phyloP scores from a whole-genome alignment of 306 rosid genomes.

The Neltuma alba region DNA sequence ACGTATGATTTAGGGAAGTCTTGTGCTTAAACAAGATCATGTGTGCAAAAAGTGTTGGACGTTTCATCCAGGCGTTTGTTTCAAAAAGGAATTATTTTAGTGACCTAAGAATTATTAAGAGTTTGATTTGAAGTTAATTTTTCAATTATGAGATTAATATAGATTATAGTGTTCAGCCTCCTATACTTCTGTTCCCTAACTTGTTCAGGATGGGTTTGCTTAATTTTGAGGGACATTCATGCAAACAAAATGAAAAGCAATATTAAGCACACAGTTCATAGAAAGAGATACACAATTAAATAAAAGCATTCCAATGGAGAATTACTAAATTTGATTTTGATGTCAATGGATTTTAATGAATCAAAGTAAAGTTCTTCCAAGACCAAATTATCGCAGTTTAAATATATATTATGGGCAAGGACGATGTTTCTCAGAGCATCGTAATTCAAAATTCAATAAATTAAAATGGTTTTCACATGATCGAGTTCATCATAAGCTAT shows the following conservation, averaged over 20 bases:
- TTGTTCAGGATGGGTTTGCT: no score
- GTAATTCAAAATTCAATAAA: background rate
- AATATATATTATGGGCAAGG: background rate
- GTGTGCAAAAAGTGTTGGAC: background rate
- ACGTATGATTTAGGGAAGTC: background rate
- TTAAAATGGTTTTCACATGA: constrained; percentile 14
- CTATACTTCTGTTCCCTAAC: no score
- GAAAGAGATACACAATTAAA: background rate
- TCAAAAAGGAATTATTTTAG: background rate
- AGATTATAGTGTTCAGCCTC: background rate
- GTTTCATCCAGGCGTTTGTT: no score
- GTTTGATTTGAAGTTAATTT: no score
- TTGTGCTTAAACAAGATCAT: background rate
- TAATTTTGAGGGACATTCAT: no score
- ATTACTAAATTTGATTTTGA: background rate
- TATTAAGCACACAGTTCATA: no score
- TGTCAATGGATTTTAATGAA: background rate
- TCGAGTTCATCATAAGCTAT: background rate
- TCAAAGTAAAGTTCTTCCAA: background rate
- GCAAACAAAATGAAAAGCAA: no score
- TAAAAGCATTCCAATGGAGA: background rate
- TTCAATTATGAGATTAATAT: background rate
- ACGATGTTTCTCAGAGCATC: background rate
- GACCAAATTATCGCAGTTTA: background rate
- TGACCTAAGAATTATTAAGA: background rate